Evolutionary conservation across 441 rosid genomes (phyloP).

Genomic region (Populus tomentosa): DNA sequence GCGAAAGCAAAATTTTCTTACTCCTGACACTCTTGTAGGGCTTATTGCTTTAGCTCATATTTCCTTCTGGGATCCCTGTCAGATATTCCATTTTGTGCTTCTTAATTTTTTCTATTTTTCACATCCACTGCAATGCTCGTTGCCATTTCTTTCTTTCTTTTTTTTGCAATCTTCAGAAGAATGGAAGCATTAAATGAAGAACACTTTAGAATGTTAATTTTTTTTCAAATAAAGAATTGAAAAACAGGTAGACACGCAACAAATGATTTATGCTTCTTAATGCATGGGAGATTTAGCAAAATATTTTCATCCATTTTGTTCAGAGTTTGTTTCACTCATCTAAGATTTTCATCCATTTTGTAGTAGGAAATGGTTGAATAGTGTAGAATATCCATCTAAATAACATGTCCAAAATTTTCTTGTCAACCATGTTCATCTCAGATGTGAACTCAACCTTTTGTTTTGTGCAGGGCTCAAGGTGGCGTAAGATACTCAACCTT

Average conservation of each 20-base stretch:
- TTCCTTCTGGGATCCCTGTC: not conserved
- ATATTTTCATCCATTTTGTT: not conserved
- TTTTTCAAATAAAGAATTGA: not conserved
- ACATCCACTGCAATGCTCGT: not conserved
- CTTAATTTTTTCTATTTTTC: not conserved
- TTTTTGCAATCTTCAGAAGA: not conserved
- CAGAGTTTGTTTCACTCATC: not conserved
- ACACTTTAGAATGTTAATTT: not conserved
- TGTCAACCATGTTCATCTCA: not conserved
- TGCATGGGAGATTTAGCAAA: not conserved
- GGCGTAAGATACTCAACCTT: conserved; percentile 26
- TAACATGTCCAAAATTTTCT: not conserved
- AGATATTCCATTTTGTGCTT: not conserved
- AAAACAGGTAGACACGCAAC: not conserved
- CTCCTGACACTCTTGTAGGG: not conserved
- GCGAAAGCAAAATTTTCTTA: not conserved
- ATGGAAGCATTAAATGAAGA: not conserved
- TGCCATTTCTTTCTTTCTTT: not conserved
- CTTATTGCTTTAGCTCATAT: not conserved
- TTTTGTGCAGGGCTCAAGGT: conserved; percentile 27
- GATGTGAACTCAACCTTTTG: conserved; percentile 7
- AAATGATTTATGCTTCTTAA: not conserved
- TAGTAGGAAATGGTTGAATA: not conserved
- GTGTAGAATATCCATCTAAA: not conserved
- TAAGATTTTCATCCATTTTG: not conserved